phyloP scores from a whole-genome alignment of 2,329 filamentous ascomycete genomes.

The Acrodontium crateriforme region DNA sequence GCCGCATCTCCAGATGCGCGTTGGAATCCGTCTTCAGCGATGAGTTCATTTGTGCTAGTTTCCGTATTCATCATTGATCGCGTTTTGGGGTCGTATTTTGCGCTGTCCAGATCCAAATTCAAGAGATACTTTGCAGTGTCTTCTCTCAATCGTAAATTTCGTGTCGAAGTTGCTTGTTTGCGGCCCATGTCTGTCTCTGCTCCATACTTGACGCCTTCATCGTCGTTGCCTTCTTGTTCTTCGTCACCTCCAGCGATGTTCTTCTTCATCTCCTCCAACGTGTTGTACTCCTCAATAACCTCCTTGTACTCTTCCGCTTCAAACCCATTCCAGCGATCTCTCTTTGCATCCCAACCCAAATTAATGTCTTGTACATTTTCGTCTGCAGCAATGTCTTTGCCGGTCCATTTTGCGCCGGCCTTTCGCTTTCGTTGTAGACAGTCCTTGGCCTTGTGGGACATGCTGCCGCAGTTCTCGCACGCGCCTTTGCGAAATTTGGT shows the following conservation, averaged over 20 bases:
- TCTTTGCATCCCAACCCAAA: slow-evolving; percentile 90
- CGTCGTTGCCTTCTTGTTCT: slow-evolving; percentile 33
- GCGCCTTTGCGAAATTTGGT: slow-evolving; percentile 97
- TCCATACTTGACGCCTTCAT: slow-evolving; percentile 57
- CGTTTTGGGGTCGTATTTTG: slow-evolving; percentile 95
- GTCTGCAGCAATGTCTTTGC: slow-evolving; percentile 85
- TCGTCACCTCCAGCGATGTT: slow-evolving; percentile 31
- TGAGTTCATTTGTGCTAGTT: slow-evolving; percentile 63
- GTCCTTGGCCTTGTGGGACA: slow-evolving; percentile 92
- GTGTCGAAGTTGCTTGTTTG: slow-evolving; percentile 78
- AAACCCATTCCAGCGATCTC: slow-evolving; percentile 98
- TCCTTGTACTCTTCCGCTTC: slow-evolving; percentile 72
- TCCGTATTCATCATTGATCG: slow-evolving; percentile 77
- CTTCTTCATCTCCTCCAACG: slow-evolving; percentile 62
- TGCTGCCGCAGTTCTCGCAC: slow-evolving; percentile 94
- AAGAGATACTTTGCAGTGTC: slow-evolving; percentile 95
- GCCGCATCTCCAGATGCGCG: slow-evolving; percentile 78
- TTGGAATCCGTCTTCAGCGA: slow-evolving; percentile 88
- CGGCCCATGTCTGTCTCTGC: slow-evolving; percentile 96
- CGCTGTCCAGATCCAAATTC: slow-evolving; percentile 89
- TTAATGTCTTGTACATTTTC: slow-evolving; percentile 74
- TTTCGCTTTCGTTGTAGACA: slow-evolving; percentile 82
- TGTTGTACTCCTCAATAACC: slow-evolving; percentile 81
- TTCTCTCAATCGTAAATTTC: slow-evolving; percentile 82
- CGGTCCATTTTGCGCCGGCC: slow-evolving; percentile 81